Conservation (phyloP, 495 filamentous ascomycete species). For the Podospora pseudopauciseta region DNA sequence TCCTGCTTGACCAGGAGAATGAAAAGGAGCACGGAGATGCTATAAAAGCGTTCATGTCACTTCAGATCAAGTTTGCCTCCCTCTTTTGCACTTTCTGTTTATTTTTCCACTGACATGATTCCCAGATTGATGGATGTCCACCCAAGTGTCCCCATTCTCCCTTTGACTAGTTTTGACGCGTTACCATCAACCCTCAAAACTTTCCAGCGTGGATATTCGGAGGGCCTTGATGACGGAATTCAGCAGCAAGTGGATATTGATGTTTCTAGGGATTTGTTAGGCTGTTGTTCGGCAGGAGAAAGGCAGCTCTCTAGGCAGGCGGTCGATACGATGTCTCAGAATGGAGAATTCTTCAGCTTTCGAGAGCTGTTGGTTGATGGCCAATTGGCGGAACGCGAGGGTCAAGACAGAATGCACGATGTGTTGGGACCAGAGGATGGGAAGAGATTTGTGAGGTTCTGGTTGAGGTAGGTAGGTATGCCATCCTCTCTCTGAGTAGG, state of each 20-base stretch:
- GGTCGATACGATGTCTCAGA: background rate
- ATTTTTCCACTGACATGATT: background rate
- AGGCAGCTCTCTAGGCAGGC: background rate
- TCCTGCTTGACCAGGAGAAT: conserved; percentile 45
- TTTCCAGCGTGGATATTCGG: background rate
- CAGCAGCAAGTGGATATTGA: background rate
- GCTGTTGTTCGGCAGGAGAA: background rate
- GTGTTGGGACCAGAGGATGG: background rate
- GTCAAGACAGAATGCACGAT: background rate
- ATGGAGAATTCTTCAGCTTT: background rate
- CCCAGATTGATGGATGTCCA: background rate
- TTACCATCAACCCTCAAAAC: background rate
- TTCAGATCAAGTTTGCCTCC: conserved; percentile 40
- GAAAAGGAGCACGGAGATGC: conserved; percentile 14
- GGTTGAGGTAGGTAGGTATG: background rate
- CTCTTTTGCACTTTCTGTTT: background rate
- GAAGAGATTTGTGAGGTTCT: background rate
- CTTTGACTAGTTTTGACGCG: background rate
- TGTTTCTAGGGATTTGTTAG: background rate
- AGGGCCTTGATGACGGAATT: background rate
- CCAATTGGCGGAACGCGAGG: background rate
- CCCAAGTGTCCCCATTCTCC: background rate
- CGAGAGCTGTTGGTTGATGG: background rate
- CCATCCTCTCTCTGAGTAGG: too few relatives aligned
- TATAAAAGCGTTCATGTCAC: conserved; percentile 37